Percentiles rank a stretch among this genome's conserved stretches.
phyloP scores from a whole-genome alignment of 768 basidiomycete species.

The Hypsizygus marmoreus region DNA sequence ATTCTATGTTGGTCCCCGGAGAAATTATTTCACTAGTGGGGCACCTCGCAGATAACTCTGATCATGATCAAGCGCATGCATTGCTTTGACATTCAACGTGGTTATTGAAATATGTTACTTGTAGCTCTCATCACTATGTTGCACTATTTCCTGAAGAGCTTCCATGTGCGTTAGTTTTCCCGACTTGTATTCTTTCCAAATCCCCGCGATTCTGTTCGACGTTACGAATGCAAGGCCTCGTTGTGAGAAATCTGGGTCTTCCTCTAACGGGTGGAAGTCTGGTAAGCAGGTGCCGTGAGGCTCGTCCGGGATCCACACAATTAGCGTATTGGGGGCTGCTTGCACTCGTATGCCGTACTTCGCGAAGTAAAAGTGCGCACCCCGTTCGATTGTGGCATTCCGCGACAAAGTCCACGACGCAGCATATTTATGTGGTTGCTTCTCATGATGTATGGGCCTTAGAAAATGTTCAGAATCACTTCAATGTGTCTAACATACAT shows the following conservation, averaged over 20 bases:
- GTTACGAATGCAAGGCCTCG: constrained; percentile 11
- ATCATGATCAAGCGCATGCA: no score
- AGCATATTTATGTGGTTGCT: constrained; percentile 18
- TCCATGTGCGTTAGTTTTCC: neutral
- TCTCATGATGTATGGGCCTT: constrained; percentile 15
- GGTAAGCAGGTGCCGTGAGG: constrained; percentile 19
- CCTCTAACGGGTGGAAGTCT: constrained; percentile 2
- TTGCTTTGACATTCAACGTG: no score
- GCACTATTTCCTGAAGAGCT: neutral
- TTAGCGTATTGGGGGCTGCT: constrained; percentile 6
- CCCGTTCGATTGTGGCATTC: neutral
- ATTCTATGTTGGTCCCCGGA: no score
- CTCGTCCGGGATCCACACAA: constrained; percentile 16
- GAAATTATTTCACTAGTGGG: no score
- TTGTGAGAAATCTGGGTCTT: constrained; percentile 4
- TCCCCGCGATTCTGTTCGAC: neutral
- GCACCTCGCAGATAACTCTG: no score
- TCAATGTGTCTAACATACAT: no score
- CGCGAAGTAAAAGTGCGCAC: constrained; percentile 18
- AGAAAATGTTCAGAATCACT: no score
- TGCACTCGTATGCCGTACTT: constrained; percentile 11
- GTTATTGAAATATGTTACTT: no score
- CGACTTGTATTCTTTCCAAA: constrained; percentile 11
- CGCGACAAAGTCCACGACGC: constrained; percentile 11
- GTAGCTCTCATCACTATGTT: no score